Evolutionary conservation across 1,284 basidiomycete genomes (phyloP).

Genomic region (Cryptococcus jaspeensis): DNA sequence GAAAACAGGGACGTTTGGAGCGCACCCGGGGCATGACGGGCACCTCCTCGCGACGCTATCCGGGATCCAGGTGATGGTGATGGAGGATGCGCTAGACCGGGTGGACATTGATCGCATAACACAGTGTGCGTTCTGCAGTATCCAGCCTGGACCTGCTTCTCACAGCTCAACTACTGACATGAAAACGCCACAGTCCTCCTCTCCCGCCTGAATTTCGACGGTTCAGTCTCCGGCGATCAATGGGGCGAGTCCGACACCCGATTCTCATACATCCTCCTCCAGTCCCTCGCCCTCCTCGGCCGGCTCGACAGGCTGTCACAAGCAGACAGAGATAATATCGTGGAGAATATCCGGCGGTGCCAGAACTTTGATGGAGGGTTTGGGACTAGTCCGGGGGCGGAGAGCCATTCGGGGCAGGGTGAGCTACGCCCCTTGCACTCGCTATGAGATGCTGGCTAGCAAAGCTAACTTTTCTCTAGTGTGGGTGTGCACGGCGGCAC

Average conservation of each 20-base stretch:
- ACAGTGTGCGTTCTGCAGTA: constrained; percentile 60
- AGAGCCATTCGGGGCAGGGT: constrained; percentile 93
- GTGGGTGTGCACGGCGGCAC: constrained; percentile 81
- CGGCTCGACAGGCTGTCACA: constrained; percentile 56
- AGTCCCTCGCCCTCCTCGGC: constrained; percentile 76
- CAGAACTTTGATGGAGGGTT: constrained; percentile 96
- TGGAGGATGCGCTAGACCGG: constrained; percentile 74
- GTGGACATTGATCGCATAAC: constrained; percentile 68
- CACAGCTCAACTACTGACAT: not conserved
- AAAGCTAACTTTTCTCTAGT: constrained; percentile 56
- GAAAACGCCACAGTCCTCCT: constrained; percentile 71
- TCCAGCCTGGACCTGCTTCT: too few relatives aligned
- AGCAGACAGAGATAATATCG: constrained; percentile 60
- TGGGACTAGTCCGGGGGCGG: constrained; percentile 76
- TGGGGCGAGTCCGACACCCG: constrained; percentile 92
- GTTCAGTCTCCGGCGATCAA: constrained; percentile 83
- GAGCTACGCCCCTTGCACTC: constrained; percentile 22
- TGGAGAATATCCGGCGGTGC: constrained; percentile 72
- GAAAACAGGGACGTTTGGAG: constrained; percentile 80
- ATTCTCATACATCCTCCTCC: constrained; percentile 84
- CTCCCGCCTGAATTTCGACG: constrained; percentile 73
- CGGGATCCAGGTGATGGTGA: constrained; percentile 87
- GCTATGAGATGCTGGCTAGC: not conserved
- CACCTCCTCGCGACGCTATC: constrained; percentile 84
- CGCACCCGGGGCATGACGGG: constrained; percentile 89